Percentiles rank a stretch among this genome's conserved stretches.
phyloP scores from a whole-genome alignment of 208 protist species.

The Leishmania turanica region DNA sequence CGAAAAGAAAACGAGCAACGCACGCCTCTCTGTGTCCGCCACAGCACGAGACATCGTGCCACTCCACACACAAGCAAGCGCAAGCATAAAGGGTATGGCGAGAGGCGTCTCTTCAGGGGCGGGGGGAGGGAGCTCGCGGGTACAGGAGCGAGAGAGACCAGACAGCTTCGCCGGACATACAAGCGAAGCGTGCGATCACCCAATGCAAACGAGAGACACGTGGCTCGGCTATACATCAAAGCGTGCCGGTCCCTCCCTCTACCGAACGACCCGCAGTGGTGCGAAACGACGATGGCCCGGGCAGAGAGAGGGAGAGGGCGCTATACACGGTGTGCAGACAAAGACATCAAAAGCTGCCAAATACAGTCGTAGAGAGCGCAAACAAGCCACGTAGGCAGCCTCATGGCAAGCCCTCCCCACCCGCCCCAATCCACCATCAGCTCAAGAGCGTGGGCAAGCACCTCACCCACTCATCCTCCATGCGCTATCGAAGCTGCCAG shows the following conservation, averaged over 20 bases:
- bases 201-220: background rate
- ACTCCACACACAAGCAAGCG: background rate
- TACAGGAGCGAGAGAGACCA: background rate
- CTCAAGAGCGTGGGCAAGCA: background rate
- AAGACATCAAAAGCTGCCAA: background rate
- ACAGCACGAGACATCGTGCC: background rate
- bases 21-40: background rate
- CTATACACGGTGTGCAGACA: background rate
- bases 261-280: background rate
- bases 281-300: background rate
- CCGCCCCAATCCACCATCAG: background rate
- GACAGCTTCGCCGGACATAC: background rate
- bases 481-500: slow-evolving; percentile 32
- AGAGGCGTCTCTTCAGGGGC: background rate
- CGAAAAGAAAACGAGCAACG: background rate
- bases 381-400: background rate
- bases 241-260: background rate
- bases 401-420: background rate
- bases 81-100: background rate
- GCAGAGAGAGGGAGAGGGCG: background rate
- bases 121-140: background rate
- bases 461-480: background rate
- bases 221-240: slow-evolving; percentile 4
- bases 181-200: background rate
- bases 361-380: background rate